Percentiles rank a stretch among this genome's conserved stretches.
phyloP scores from a whole-genome alignment of 1,284 basidiomycete species.

The Leccinum pachyderme region DNA sequence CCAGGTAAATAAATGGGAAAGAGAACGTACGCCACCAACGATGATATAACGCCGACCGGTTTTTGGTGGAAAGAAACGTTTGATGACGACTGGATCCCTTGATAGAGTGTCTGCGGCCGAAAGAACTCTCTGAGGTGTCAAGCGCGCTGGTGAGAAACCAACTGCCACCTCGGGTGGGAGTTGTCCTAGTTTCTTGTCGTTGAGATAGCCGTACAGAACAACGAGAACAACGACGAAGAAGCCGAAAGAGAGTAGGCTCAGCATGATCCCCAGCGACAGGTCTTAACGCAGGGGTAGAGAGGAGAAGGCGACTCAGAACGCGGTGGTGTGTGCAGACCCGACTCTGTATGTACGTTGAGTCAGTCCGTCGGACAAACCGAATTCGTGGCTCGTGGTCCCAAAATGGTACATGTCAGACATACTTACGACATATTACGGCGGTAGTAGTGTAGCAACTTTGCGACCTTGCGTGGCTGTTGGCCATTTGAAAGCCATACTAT shows the following conservation, averaged over 20 bases:
- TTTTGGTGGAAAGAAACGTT: slow-evolving; percentile 42
- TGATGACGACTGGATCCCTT: slow-evolving; percentile 33
- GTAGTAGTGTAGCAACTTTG: not conserved
- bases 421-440: not conserved
- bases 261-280: slow-evolving; percentile 14
- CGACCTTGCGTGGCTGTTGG: not conserved
- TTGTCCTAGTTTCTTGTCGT: slow-evolving; percentile 48
- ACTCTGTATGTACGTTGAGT: not conserved
- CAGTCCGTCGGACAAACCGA: not conserved
- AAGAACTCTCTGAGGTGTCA: slow-evolving; percentile 40
- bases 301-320: not conserved
- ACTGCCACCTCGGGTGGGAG: slow-evolving; percentile 42
- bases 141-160: slow-evolving; percentile 46
- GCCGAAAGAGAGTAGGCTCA: slow-evolving; percentile 4
- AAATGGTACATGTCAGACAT: not conserved
- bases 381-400: not conserved
- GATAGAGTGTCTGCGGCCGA: slow-evolving; percentile 37
- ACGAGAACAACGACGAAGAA: slow-evolving; percentile 11
- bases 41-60: slow-evolving; percentile 59
- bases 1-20: not conserved
- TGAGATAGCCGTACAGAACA: slow-evolving; percentile 47
- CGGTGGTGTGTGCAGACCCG: not conserved
- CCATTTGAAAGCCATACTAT: not conserved
- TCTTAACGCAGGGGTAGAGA: not conserved
- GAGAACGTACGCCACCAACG: slow-evolving; percentile 49